These are phyloP conservation scores for Symbiodinium pilosum DNA, from an alignment of 73 alveolate species.

Conservation along the genomic window DNA sequence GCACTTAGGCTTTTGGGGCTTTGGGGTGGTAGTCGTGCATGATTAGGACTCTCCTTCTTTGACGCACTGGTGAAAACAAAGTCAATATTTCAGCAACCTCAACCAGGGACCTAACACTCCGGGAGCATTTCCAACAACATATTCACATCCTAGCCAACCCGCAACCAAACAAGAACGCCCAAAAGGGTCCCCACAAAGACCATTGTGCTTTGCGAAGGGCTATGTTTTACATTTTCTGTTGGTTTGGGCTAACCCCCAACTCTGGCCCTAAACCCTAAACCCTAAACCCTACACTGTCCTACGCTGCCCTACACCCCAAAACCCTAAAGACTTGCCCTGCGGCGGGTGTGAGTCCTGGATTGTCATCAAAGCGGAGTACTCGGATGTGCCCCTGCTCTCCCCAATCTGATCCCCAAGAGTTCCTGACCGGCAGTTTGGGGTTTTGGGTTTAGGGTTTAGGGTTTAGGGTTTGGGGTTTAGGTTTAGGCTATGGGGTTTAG, in stretches of 20 bases:
- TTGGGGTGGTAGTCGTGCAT: no score
- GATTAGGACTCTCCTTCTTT: no score
- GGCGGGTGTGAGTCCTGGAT: background rate
- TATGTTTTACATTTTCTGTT: no score
- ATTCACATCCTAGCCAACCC: background rate
- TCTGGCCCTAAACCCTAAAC: background rate
- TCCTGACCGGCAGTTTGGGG: background rate
- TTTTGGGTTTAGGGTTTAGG: background rate
- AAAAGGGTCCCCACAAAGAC: background rate
- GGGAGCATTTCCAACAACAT: background rate
- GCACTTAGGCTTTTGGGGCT: no score
- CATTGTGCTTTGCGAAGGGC: no score
- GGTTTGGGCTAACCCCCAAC: background rate
- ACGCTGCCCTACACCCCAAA: background rate
- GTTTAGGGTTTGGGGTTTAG: background rate
- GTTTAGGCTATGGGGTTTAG: no score
- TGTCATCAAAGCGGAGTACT: background rate
- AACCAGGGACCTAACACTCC: background rate
- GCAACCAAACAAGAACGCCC: background rate
- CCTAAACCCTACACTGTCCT: background rate
- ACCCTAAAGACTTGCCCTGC: background rate
- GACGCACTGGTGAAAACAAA: no score
- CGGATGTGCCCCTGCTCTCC: slow-evolving; percentile 10
- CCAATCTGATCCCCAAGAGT: background rate
- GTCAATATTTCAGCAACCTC: no score